Evolutionary conservation across 164 flowering plant species (phyloP).

Genomic region (Buxus sempervirens): DNA sequence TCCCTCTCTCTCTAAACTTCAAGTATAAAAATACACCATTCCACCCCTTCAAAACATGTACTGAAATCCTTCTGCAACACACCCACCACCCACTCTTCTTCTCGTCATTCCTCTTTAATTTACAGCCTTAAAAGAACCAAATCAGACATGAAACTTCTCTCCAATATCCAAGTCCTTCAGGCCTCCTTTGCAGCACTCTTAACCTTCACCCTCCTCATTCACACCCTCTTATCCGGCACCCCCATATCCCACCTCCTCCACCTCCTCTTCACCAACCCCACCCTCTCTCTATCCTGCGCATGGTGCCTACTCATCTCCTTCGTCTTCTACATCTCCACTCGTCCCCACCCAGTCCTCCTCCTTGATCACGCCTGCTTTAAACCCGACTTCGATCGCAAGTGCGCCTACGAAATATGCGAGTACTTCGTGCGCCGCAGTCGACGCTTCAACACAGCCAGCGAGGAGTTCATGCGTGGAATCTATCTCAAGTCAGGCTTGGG

Average conservation of each 20-base stretch:
- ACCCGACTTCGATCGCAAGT: slow-evolving; percentile 38
- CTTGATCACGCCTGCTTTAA: slow-evolving; percentile 49
- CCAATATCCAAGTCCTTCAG: slow-evolving; percentile 23
- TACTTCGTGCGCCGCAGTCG: slow-evolving; percentile 28
- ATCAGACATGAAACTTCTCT: slow-evolving; percentile 1
- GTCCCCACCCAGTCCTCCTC: slow-evolving; percentile 34
- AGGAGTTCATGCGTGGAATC: slow-evolving; percentile 49
- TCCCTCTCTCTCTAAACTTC: no score
- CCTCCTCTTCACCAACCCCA: slow-evolving; percentile 16
- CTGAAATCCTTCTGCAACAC: neutral
- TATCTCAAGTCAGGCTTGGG: slow-evolving; percentile 55
- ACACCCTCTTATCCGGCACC: slow-evolving; percentile 21
- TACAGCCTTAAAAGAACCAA: no score
- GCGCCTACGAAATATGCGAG: slow-evolving; percentile 26
- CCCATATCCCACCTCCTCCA: slow-evolving; percentile 12
- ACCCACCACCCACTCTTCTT: neutral
- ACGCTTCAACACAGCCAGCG: slow-evolving; percentile 20
- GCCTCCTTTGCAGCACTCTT: slow-evolving; percentile 29
- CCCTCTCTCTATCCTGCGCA: slow-evolving; percentile 19
- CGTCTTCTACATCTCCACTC: slow-evolving; percentile 15
- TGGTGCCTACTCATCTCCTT: slow-evolving; percentile 17
- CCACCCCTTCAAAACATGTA: neutral
- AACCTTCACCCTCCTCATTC: slow-evolving; percentile 25
- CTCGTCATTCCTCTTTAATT: neutral
- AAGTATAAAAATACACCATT: neutral